A percentile compares a stretch with the other conserved stretches of the same genome.
Conservation (phyloP, 2,329 filamentous ascomycete genomes). For the Aspergillus pseudotamarii region DNA sequence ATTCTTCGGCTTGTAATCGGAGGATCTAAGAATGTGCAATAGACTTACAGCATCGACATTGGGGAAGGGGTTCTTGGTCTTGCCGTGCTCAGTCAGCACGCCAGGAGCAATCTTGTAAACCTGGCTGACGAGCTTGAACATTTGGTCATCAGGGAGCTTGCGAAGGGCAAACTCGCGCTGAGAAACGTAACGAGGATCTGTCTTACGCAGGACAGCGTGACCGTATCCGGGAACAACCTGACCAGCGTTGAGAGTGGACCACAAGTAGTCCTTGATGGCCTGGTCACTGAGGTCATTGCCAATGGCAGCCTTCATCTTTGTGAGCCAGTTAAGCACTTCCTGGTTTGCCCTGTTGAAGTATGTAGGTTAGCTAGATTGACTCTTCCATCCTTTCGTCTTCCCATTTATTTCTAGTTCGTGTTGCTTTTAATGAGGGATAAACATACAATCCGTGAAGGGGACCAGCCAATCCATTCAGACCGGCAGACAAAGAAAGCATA, state of each 20-base stretch:
- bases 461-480: constrained; percentile 96
- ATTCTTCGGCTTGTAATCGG: not conserved
- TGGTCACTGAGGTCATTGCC: constrained; percentile 95
- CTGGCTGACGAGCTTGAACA: constrained; percentile 99
- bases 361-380: constrained; percentile 21
- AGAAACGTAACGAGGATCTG: constrained; percentile 96
- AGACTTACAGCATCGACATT: constrained; percentile 81
- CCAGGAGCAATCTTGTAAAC: constrained; percentile 99
- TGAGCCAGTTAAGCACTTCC: constrained; percentile 98
- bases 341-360: constrained; percentile 73
- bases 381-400: not conserved
- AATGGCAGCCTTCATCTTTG: constrained; percentile 95
- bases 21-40: not conserved
- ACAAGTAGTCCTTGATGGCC: constrained; percentile 98
- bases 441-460: constrained; percentile 87
- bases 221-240: constrained; percentile 98
- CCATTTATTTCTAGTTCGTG: not conserved
- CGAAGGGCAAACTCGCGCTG: constrained; percentile 95
- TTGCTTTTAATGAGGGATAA: not conserved
- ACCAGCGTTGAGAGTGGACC: constrained; percentile 92
- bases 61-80: constrained; percentile 99
- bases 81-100: constrained; percentile 98
- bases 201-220: constrained; percentile 99
- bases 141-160: constrained; percentile 93
- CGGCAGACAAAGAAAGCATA: constrained; percentile 93